Evolutionary conservation across 768 basidiomycete species (phyloP).

Genomic region (Vararia minispora): DNA sequence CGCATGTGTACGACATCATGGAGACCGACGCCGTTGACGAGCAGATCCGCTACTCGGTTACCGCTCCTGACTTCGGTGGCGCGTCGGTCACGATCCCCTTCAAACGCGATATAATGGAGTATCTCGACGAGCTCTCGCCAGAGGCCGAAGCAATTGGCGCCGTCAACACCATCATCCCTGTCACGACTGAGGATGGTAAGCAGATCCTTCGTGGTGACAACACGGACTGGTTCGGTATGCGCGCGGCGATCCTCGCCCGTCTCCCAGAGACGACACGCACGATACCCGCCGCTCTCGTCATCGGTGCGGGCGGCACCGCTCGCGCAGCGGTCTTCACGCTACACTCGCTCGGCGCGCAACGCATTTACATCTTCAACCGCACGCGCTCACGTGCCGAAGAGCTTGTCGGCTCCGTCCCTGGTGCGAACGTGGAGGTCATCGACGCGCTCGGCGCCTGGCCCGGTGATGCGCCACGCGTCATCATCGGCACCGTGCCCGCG

Average conservation of each 20-base stretch:
- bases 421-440: conserved; percentile 47
- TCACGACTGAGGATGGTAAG: conserved; percentile 26
- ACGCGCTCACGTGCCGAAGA: conserved; percentile 63
- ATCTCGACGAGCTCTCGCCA: conserved; percentile 68
- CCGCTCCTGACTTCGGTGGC: conserved; percentile 73
- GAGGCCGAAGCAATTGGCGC: conserved; percentile 85
- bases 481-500: conserved; percentile 86
- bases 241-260: conserved; percentile 35
- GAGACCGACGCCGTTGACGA: conserved; percentile 62
- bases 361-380: conserved; percentile 83
- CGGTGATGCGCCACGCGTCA: conserved; percentile 46
- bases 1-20: conserved; percentile 68
- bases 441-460: conserved; percentile 48
- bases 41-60: conserved; percentile 51
- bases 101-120: conserved; percentile 82
- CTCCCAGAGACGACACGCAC: conserved; percentile 25
- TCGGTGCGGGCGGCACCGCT: conserved; percentile 92
- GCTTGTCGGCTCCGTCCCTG: conserved; percentile 58
- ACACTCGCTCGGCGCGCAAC: conserved; percentile 49
- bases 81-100: conserved; percentile 95
- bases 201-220: conserved; percentile 79
- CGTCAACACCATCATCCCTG: conserved; percentile 83
- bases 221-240: conserved; percentile 92
- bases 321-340: conserved; percentile 92
- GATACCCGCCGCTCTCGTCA: conserved; percentile 58